These are phyloP conservation scores for Spencermartinsiella ligniputridi DNA, from an alignment of 1,139 yeast species.

Conservation along the genomic window DNA sequence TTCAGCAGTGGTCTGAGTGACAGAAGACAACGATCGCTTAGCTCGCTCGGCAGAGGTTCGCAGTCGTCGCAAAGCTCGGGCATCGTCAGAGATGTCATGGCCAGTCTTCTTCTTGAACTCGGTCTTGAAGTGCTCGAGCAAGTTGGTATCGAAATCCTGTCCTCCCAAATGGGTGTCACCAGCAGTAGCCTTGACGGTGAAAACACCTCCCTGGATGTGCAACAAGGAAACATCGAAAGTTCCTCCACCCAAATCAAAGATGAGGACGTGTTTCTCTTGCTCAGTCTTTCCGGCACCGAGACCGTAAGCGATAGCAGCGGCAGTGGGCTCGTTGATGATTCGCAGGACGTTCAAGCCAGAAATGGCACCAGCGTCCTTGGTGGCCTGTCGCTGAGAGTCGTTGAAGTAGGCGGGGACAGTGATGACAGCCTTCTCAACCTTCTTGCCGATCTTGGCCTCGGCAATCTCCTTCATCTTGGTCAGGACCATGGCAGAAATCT, in stretches of 20 bases:
- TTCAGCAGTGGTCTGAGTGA: constrained; percentile 82
- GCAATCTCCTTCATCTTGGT: constrained; percentile 98
- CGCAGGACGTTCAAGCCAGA: constrained; percentile 94
- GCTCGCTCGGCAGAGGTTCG: constrained; percentile 93
- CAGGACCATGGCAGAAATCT: constrained; percentile 87
- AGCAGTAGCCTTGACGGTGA: constrained; percentile 95
- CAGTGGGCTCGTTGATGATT: constrained; percentile 98
- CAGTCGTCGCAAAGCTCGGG: constrained; percentile 81
- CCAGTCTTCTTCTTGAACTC: constrained; percentile 85
- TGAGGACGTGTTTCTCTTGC: constrained; percentile 80
- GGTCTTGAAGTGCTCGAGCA: constrained; percentile 70
- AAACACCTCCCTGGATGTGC: constrained; percentile 92
- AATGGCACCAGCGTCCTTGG: constrained; percentile 97
- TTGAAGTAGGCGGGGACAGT: constrained; percentile 98
- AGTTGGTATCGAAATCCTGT: constrained; percentile 85
- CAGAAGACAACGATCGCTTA: constrained; percentile 83
- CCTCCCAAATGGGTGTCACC: constrained; percentile 99
- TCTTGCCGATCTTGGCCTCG: constrained; percentile 81
- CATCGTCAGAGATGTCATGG: constrained; percentile 67
- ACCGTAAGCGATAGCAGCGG: constrained; percentile 98
- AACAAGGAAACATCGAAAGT: constrained; percentile 94
- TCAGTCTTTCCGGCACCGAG: constrained; percentile 85
- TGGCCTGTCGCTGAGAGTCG: constrained; percentile 98
- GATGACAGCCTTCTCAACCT: constrained; percentile 86
- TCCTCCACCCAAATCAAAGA: constrained; percentile 98